Base-by-base conservation (phyloP, 805 yeast genomes). In the Zygotorulaspora sp. region DNA sequence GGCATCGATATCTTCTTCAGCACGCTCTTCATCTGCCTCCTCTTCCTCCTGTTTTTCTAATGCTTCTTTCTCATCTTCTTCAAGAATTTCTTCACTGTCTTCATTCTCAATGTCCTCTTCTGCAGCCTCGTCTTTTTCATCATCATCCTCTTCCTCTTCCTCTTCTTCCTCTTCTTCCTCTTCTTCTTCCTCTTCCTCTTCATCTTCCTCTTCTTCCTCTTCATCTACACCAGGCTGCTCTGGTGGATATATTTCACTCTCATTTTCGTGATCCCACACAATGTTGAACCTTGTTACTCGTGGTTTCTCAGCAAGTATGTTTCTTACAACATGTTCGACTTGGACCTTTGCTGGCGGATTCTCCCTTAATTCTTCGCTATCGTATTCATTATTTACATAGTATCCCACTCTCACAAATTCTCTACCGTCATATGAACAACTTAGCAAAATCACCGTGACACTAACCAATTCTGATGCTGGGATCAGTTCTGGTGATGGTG, bases 401-500 rank as follows among this genome's bases (percentile, higher is more conserved):
- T 92, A 92, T 0, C 98, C 98, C 4, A 92, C 98, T 43, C 97
- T 71, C 2, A 92, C 98, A 67, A 92, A 92, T 61, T 92, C 97
- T 47, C 90, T 73, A 39, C 85, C 96, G 33, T 87, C 84, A 57
- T 92, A 92, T 0, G 96, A 82, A 62, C 99, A 92, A 42, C 96
- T 84, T 43, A 92, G 70, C 40, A 92, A 67, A 40, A 92, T 89
- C 20, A 92, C 98, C 0, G 99, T 92, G 28, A 92, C 97, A 44
- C 90, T 79, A 10, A 92, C 97, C 46, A 92, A 72, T 60, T 92
- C 98, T 49, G 87, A 81, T 3, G 96, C 96, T 0, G 99, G 99
- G 48, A 92, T 92, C 49, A 89, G 65, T 50, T 90, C 97, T 0
- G 97, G 94, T 1, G 90, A 79, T 1, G 99, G 99, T 0, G 99